Base-by-base conservation (phyloP, 2,329 filamentous ascomycete species). In the Calonectria pseudoreteaudii region DNA sequence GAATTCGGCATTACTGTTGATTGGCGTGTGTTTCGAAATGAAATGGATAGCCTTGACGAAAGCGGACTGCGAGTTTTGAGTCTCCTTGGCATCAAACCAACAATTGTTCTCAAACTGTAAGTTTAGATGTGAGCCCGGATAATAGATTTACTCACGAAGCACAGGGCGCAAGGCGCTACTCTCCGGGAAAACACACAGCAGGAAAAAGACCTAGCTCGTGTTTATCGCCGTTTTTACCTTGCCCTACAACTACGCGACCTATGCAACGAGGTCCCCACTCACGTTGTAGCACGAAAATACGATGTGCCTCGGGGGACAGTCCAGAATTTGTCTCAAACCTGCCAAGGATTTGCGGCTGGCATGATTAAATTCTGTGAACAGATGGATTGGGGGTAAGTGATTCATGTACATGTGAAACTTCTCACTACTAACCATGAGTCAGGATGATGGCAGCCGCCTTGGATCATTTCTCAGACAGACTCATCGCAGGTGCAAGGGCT, bases 291-390 rank as follows among this genome's bases (percentile, higher is more conserved):
- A 31, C 87, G 88, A 20, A 94, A 94, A 80, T 96, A 94, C 81
- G 90, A 91, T 74, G 91, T 91, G 73, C 91, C 93, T 11, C 90
- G 94, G 26, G 94, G 94, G 2, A 88, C 90, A 7, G 91, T 95
- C 14, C 94, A 96, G 82, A 94, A 88, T 26, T 86, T 95, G 2
- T 91, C 93, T 3, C 93, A 95, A 78, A 93, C 92, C 1, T 95
- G 94, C 77, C 92, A 95, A 76, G 94, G 94, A 0, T 96, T 95
- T 80, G 94, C 93, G 4, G 93, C 93, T 2, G 93, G 93, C 4
- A 94, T 95, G 87, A 91, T 95, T 73, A 95, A 94, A 77, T 95
- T 95, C 80, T 95, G 94, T 80, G 89, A 94, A 77, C 89, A 91
- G 23, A 95, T 96, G 94, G 91, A 89, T 2, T 95, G 93, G 93